These are phyloP conservation scores for Chlorociboria aeruginascens DNA, from an alignment of 495 filamentous ascomycete genomes.

Conservation along the genomic window DNA sequence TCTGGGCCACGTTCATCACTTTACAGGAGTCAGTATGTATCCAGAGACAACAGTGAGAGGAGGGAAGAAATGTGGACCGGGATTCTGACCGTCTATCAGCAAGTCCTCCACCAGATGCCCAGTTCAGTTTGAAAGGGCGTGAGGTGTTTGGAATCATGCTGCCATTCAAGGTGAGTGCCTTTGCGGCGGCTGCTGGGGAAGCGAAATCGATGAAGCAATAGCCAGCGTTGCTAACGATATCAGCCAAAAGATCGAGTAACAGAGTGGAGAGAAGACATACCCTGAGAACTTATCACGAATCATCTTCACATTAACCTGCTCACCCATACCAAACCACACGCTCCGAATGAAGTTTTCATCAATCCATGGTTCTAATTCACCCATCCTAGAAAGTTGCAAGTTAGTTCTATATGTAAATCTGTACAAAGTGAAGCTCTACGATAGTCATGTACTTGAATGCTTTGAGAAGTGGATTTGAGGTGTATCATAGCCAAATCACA, in stretches of 20 bases:
- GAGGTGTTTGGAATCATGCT: conserved; percentile 86
- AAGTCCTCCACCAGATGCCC: conserved; percentile 92
- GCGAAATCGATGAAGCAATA: conserved; percentile 98
- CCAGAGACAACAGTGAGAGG: not conserved
- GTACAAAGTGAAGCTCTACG: not conserved
- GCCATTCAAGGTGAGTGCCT: conserved; percentile 83
- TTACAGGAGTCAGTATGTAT: conserved; percentile 13
- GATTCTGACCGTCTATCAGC: conserved; percentile 72
- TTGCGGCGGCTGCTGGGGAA: conserved; percentile 71
- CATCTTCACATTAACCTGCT: conserved; percentile 97
- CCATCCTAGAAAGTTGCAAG: conserved; percentile 63
- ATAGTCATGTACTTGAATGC: not conserved
- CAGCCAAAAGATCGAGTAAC: not conserved
- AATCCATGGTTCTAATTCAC: conserved; percentile 97
- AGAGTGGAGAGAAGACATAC: conserved; percentile 41
- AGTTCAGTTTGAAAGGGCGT: conserved; percentile 97
- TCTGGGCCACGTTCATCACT: conserved; percentile 95
- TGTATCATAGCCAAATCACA: no score
- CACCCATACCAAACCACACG: conserved; percentile 75
- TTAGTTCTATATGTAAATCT: not conserved
- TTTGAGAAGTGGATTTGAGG: not conserved
- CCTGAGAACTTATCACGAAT: conserved; percentile 99
- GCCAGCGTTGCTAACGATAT: conserved; percentile 68
- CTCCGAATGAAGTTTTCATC: conserved; percentile 97
- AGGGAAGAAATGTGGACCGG: conserved; percentile 16